phyloP scores from a whole-genome alignment of 2,329 filamentous ascomycete species.

The Chrysoporthe cubensis region DNA sequence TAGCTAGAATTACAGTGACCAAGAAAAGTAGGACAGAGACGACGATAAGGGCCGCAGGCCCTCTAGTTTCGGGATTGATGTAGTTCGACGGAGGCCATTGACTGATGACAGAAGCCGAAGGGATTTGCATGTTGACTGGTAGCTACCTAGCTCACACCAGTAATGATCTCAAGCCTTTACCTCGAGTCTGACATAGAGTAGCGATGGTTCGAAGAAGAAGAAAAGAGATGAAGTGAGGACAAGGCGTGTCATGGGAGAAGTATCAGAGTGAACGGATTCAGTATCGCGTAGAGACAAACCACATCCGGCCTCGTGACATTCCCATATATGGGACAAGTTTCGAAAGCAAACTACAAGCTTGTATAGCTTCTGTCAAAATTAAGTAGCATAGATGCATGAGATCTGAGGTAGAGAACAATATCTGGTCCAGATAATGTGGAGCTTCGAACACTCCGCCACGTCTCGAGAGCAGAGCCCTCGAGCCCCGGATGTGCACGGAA shows the following conservation, averaged over 20 bases:
- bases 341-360: not conserved
- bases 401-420: not conserved
- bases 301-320: conserved; percentile 13
- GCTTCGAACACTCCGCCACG: not conserved
- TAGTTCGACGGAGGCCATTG: conserved; percentile 40
- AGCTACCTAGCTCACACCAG: not conserved
- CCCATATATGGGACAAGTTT: conserved; percentile 11
- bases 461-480: not conserved
- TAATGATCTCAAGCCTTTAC: conserved; percentile 2
- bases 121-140: conserved; percentile 33
- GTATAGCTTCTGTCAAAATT: not conserved
- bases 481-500: not conserved
- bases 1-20: conserved; percentile 38
- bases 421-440: not conserved
- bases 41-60: conserved; percentile 36
- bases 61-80: conserved; percentile 38
- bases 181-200: not conserved
- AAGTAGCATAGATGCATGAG: not conserved
- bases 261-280: conserved; percentile 18
- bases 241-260: conserved; percentile 15
- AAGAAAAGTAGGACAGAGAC: conserved; percentile 35
- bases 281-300: conserved; percentile 3
- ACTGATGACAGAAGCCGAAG: conserved; percentile 31
- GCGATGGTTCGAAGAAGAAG: conserved; percentile 2
- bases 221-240: conserved; percentile 9